These are phyloP conservation scores for Buxus sempervirens DNA, from an alignment of 164 flowering plant species.

Conservation along the genomic window DNA sequence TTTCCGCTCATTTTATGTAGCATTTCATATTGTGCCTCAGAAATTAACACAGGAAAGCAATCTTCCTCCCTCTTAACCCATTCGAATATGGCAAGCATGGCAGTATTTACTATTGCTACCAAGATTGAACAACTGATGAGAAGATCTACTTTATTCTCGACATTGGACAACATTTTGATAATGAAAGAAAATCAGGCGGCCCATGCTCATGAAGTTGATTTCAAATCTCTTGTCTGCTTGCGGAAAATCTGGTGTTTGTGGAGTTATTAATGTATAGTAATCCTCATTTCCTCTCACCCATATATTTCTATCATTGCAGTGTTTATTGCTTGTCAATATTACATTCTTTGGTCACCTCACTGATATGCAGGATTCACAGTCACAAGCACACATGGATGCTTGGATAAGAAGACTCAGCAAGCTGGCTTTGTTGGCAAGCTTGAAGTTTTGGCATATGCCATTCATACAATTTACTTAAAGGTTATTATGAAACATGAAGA, in stretches of 20 bases:
- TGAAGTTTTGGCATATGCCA: conserved; percentile 40
- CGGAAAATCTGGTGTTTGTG: conserved; percentile 13
- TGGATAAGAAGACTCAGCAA: conserved; percentile 30
- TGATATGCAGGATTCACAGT: conserved; percentile 23
- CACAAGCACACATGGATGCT: conserved; percentile 14
- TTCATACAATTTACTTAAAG: conserved; percentile 55
- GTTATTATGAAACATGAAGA: conserved; percentile 19
- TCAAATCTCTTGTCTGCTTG: conserved; percentile 52
- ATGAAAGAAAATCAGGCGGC: conserved; percentile 52
- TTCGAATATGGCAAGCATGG: no score
- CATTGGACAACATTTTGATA: conserved; percentile 60
- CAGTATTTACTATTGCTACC: no score
- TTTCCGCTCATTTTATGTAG: no score
- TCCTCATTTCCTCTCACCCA: not conserved
- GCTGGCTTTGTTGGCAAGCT: conserved; percentile 32
- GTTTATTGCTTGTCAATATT: no score
- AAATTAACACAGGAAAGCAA: no score
- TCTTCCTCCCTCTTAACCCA: no score
- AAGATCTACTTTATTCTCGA: conserved; percentile 35
- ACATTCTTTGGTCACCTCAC: no score
- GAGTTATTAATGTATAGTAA: conserved; percentile 9
- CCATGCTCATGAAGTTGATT: conserved; percentile 52
- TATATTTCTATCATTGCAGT: no score
- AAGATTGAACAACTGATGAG: conserved; percentile 3
- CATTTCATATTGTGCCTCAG: no score